Conservation (phyloP, 139 green algal species). For the Asterochloris sp. region DNA sequence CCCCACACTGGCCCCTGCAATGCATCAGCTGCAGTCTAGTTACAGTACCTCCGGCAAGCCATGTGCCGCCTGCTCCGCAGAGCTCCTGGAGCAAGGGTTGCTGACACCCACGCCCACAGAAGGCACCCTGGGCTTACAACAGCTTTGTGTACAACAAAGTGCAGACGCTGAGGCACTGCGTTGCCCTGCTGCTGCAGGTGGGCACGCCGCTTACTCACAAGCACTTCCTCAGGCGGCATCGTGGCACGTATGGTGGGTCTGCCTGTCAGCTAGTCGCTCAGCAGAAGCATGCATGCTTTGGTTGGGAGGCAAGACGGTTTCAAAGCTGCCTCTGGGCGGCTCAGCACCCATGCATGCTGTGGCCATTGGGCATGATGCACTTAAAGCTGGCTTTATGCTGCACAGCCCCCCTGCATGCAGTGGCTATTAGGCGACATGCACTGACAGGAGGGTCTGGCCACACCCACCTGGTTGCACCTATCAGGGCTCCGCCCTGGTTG, state of each 20-base stretch:
- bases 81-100: neutral
- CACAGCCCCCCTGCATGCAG: too few species aligned
- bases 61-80: neutral
- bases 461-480: too few species aligned
- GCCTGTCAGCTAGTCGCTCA: slow-evolving; percentile 21
- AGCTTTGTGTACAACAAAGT: neutral
- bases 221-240: slow-evolving; percentile 80
- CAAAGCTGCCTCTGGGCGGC: neutral
- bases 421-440: too few species aligned
- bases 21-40: neutral
- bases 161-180: neutral
- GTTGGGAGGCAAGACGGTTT: neutral
- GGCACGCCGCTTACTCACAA: slow-evolving; percentile 92
- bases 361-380: too few species aligned
- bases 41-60: neutral
- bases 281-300: neutral
- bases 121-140: neutral
- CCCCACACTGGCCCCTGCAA: too few species aligned
- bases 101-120: neutral
- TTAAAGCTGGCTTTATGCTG: too few species aligned
- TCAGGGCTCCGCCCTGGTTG: too few species aligned
- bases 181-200: slow-evolving; percentile 29
- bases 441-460: too few species aligned
- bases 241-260: slow-evolving; percentile 76
- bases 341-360: too few species aligned